These are phyloP conservation scores for Chlamydomonas schloesseri DNA, from an alignment of 139 green algal species.

Conservation along the genomic window DNA sequence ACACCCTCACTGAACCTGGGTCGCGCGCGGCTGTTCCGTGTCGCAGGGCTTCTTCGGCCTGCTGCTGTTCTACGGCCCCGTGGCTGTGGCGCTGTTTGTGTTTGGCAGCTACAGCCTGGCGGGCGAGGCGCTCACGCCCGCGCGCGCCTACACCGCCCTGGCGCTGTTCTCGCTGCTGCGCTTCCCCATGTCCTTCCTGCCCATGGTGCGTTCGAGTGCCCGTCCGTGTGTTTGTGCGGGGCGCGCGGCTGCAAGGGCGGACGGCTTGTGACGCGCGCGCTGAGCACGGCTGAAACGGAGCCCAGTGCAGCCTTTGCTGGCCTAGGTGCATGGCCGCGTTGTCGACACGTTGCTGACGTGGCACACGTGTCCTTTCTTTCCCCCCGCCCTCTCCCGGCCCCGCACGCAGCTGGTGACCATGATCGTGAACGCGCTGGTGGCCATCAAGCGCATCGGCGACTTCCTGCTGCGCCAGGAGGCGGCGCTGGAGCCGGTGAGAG, in stretches of 20 bases:
- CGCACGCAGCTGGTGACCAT: constrained; percentile 55
- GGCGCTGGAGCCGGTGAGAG: constrained; percentile 12
- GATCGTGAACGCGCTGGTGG: constrained; percentile 73
- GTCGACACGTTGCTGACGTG: too few relatives aligned
- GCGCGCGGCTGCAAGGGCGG: too few relatives aligned
- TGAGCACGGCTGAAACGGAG: too few relatives aligned
- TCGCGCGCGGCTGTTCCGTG: too few relatives aligned
- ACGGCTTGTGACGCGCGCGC: too few relatives aligned
- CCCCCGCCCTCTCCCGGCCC: too few relatives aligned
- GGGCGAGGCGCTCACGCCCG: constrained; percentile 48
- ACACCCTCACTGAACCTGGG: too few relatives aligned
- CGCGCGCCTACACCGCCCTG: constrained; percentile 89
- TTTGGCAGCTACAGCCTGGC: constrained; percentile 85
- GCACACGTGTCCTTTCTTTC: too few relatives aligned
- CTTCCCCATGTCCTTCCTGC: constrained; percentile 93
- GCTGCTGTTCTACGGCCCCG: constrained; percentile 83
- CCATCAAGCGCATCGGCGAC: constrained; percentile 66
- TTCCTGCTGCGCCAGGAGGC: constrained; percentile 67
- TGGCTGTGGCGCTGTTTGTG: constrained; percentile 82
- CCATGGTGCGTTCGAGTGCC: constrained; percentile 67
- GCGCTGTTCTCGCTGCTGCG: constrained; percentile 94
- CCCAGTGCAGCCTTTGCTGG: too few relatives aligned
- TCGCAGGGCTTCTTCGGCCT: constrained; percentile 78
- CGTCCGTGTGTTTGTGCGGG: too few relatives aligned
- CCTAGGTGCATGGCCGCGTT: too few relatives aligned